Evolutionary conservation across 225 moss, liverwort and hornwort species (phyloP).

Genomic region (Pseudisothecium myosuroides): DNA sequence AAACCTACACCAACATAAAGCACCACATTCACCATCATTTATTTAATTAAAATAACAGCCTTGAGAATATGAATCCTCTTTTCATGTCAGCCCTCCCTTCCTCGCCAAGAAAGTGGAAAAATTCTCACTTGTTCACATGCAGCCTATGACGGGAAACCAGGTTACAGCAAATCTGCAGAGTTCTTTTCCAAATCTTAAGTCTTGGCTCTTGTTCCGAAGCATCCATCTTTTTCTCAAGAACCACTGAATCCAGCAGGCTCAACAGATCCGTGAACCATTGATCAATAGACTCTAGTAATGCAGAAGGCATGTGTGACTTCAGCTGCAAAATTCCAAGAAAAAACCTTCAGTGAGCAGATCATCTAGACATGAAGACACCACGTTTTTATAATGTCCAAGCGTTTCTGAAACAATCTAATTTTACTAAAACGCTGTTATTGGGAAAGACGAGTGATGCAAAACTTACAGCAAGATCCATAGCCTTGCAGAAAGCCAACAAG

Average conservation of each 20-base stretch:
- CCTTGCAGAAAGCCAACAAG: conserved; percentile 72
- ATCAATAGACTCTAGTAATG: conserved; percentile 38
- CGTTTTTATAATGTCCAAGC: neutral
- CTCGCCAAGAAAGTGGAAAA: neutral
- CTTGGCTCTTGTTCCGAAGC: conserved; percentile 44
- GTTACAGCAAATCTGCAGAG: conserved; percentile 71
- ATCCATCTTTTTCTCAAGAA: conserved; percentile 42
- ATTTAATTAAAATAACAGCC: neutral
- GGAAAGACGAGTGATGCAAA: neutral
- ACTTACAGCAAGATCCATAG: conserved; percentile 74
- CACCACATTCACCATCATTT: neutral
- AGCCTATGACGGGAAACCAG: conserved; percentile 56
- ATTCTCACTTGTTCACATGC: conserved; percentile 63
- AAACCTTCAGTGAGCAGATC: neutral
- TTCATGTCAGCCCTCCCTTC: neutral
- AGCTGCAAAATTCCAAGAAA: conserved; percentile 25
- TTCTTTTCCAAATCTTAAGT: conserved; percentile 67
- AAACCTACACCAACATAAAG: conserved; percentile 43
- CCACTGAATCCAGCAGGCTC: conserved; percentile 52
- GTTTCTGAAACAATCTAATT: neutral
- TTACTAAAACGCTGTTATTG: neutral
- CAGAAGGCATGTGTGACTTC: conserved; percentile 74
- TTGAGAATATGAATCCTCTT: neutral
- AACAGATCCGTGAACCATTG: conserved; percentile 74
- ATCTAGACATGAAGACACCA: neutral